Base-by-base conservation (phyloP, 192 early-diverging fungal species). In the Coemansia sp. region DNA sequence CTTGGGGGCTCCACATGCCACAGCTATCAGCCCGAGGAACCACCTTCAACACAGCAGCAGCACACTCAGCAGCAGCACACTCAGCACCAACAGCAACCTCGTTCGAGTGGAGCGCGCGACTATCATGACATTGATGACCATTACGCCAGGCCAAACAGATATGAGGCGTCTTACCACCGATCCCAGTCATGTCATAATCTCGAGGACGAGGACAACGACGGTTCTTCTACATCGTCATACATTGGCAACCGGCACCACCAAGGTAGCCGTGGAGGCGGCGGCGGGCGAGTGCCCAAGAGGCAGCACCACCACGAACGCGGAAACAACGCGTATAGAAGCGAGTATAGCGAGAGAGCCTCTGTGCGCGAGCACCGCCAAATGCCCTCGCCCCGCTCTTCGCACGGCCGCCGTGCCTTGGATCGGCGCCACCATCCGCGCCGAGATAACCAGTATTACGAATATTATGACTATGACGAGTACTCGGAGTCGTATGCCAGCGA, bases 1-100 rank as follows among this genome's bases (percentile, higher is more conserved):
- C 55, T 77, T 5, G 73, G 73, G 19, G 73, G 73, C 17, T 50
- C 56, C 10, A 61, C 73, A 8, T 54, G 56, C 27, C 73, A 77
- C 33, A 77, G 73, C 40, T 69, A 65, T 55, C 73, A 77, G 33
- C 73, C 66, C 5, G 52, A 60, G 29, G 17, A 18, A 1, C 43
- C 15, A 32, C 54, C 52, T 10, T 43, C 42, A 10, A 14, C 21
- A 8, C 56, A 22, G 40, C 60, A 35, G 32, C 53, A 38, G 11
- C 58, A 50, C 43, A 47, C 27, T 18, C 39, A 22, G 27, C 48
- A 64, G 5, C 47, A 62, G 33, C 32, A 54, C 17, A 17, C 23
- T 17, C 38, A n/a, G n/a, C n/a, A n/a, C n/a, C 45, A 47, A 6
- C 49, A 35, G 26, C 32, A 48, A 8, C 18, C 51, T 22, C 35